Base-by-base conservation (phyloP, 352 stramenopile genomes). In the Nothophytophthora sp. region DNA sequence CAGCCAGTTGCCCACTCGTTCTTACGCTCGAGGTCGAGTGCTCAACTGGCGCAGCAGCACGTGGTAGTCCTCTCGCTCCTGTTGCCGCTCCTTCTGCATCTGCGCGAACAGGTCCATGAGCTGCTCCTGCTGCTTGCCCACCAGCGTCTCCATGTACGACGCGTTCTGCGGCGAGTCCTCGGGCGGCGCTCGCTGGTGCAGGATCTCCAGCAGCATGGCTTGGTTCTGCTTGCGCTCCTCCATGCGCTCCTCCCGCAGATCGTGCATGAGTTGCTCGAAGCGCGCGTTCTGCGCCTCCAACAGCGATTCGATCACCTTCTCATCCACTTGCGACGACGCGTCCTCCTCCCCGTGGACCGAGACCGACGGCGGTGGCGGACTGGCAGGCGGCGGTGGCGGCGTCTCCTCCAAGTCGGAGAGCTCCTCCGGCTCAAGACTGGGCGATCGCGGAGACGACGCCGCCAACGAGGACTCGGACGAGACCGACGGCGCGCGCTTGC, bases 211-310 rank as follows among this genome's bases (percentile, higher is more conserved):
- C 22, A 76, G n/a, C 47, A 73, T 66, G 1, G 39, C 30, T 56
- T 73, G 63, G 51, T 67, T 65, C 30, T 71, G 54, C 38, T 61
- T 62, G 28, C 63, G 63, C 35, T 76, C 63, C 20, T 63, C 63
- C 39, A 65, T 55, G 10, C 67, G 50, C 18, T 76, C 67, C 20
- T 70, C 60, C 2, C 55, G 37, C 9, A 73, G 25, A 12, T 67
- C 53, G 28, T 60, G 50, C 59, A 76, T 56, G 4, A 68, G 37
- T n/a, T 66, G 59, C 40, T 73, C 50, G 27, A 73, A 76, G 8
- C 50, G 63, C 19, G 63, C 42, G 28, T 71, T 70, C 15, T 70
- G 55, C 1, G 50, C 52, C 13, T 71, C 60, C 16, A 76, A 36
- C 7, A 76, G 52, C 5, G 54, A 49, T 36, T 64, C 50, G 2